A percentile compares a stretch with the other conserved stretches of the same genome.
These are phyloP conservation scores for Metroxylon sagu DNA, from an alignment of 176 grass and related monocot genomes.

Conservation along the genomic window DNA sequence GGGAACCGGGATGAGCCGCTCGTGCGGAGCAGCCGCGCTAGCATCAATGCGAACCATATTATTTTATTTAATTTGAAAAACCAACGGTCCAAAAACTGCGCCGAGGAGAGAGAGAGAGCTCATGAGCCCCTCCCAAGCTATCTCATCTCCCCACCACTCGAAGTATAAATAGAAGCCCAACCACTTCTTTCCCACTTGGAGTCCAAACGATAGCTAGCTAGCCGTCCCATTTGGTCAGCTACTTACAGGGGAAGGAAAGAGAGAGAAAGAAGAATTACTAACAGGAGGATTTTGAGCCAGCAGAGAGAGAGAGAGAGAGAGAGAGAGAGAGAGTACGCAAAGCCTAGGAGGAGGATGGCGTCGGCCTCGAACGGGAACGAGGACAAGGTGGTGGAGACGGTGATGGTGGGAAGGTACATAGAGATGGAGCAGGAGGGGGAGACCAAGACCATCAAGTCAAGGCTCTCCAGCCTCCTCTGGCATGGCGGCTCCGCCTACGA, in stretches of 20 bases:
- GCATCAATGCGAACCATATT: not conserved
- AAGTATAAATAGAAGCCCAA: constrained; percentile 13
- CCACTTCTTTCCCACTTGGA: constrained; percentile 1
- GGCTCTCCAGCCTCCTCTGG: constrained; percentile 85
- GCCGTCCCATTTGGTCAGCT: constrained; percentile 4
- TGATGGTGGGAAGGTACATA: constrained; percentile 68
- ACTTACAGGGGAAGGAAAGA: not conserved
- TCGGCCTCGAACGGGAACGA: constrained; percentile 35
- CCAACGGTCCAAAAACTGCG: constrained; percentile 12
- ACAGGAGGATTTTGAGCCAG: too few species aligned
- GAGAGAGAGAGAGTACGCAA: too few species aligned
- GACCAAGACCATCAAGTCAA: constrained; percentile 40
- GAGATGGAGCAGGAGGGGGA: constrained; percentile 80
- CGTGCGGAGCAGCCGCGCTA: constrained; percentile 8
- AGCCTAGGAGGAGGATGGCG: constrained; percentile 26
- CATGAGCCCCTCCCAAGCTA: not conserved
- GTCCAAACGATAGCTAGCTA: constrained; percentile 17
- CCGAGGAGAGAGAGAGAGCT: constrained; percentile 23
- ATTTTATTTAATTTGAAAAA: not conserved
- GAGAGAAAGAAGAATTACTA: not conserved
- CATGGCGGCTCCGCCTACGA: constrained; percentile 96
- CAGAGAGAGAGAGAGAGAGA: not conserved
- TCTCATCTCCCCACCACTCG: constrained; percentile 30
- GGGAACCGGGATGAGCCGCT: constrained; percentile 18
- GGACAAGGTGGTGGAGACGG: constrained; percentile 70